phyloP scores from a whole-genome alignment of 495 filamentous ascomycete species.

The Penicillium herquei region DNA sequence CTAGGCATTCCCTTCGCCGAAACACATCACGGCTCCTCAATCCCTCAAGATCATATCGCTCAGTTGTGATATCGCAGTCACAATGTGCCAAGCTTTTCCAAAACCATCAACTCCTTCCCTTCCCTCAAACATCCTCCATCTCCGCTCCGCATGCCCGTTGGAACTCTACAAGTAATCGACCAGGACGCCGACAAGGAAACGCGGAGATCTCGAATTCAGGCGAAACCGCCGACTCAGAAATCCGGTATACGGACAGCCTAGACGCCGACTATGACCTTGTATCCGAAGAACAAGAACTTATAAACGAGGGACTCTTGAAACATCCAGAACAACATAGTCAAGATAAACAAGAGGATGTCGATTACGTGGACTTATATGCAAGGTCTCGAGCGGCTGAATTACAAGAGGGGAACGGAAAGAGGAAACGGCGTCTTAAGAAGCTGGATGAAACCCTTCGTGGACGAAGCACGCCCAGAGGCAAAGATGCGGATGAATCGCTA shows the following conservation, averaged over 20 bases:
- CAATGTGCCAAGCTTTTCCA: constrained; percentile 1
- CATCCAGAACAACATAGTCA: background rate
- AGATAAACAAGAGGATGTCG: background rate
- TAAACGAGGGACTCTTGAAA: background rate
- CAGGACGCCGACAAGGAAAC: background rate
- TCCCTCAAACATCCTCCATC: constrained; percentile 2
- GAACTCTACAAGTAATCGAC: constrained; percentile 14
- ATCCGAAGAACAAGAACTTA: background rate
- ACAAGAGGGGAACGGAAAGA: background rate
- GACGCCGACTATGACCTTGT: background rate
- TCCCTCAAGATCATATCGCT: background rate
- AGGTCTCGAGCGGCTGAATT: constrained; percentile 1
- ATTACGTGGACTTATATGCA: background rate
- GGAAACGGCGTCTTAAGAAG: background rate
- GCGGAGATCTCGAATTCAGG: no score
- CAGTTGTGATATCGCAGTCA: constrained; percentile 1
- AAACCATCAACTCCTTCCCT: background rate
- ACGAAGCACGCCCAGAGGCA: no score
- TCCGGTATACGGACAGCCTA: background rate
- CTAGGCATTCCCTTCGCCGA: constrained; percentile 51
- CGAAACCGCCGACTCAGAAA: background rate
- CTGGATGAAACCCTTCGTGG: background rate
- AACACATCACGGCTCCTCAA: constrained; percentile 53
- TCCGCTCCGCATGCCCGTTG: constrained; percentile 16
- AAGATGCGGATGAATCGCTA: no score